Evolutionary conservation across 169 alveolate genomes (phyloP), one percentile per base, ranked within the genome.

Genomic region (Theileria orientalis): DNA sequence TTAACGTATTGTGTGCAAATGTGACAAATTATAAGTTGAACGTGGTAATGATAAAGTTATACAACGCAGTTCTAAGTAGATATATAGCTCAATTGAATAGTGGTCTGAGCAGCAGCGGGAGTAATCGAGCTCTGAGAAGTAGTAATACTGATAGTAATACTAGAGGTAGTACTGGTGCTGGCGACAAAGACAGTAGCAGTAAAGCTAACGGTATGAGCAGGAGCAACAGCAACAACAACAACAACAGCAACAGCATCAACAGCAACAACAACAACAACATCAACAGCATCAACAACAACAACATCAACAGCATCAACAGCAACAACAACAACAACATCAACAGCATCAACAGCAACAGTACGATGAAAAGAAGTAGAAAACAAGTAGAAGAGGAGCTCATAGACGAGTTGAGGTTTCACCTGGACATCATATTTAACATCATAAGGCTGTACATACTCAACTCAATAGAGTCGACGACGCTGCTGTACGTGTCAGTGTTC

Each of bases 361-460:
- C 9, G 9, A 37, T 7, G 9, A 7, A 7, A n/a, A 30, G 21
- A 33, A 56, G 42, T 27, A 56, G 37, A 30, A 56, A 29, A 30
- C 14, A 29, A 56, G 21, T 29, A 30, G 14, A n/a, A 32, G 66
- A 56, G 19, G 7, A 35, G 37, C 37, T 79, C 23, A 54, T 49
- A 52, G 87, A 79, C 1, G 87, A 79, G 37, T n/a, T 79, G 14
- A 42, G 69, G 76, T 79, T 79, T 64, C 87, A 79, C 73, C 56
- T 79, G 40, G 83, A 71, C 62, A 41, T 63, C 11, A 66, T 46
- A 42, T 71, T 44, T 42, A 59, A 60, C 60, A 37, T n/a, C 25
- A 40, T 79, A 23, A 46, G 35, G 30, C 30, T 64, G 61, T 56
- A 68, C 25, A 41, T 79, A 29, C 30, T 44, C 14, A 49, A 62